Evolutionary conservation across 441 rosid species (phyloP).

Genomic region (Corymbia calophylla): DNA sequence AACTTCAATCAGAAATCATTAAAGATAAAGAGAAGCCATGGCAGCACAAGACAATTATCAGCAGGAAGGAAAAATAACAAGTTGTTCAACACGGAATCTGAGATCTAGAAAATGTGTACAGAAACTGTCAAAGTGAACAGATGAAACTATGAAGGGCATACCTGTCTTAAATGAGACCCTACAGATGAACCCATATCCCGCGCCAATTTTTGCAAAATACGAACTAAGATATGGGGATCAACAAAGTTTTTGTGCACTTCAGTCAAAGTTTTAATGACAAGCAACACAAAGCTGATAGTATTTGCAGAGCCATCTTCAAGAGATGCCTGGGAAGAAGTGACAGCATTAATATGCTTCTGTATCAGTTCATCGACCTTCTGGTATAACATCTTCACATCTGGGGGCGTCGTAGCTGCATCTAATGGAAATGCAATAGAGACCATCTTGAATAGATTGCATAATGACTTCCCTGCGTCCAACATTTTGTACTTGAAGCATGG

Average conservation of each 20-base stretch:
- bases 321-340: slow-evolving; percentile 53
- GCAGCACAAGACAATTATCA: background rate
- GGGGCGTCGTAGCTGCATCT: slow-evolving; percentile 56
- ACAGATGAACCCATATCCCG: slow-evolving; percentile 86
- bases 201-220: slow-evolving; percentile 79
- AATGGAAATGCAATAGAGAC: slow-evolving; percentile 82
- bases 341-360: slow-evolving; percentile 66
- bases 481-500: slow-evolving; percentile 92
- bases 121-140: background rate
- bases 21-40: background rate
- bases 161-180: slow-evolving; percentile 84
- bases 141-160: slow-evolving; percentile 20
- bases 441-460: slow-evolving; percentile 95
- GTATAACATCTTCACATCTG: slow-evolving; percentile 67
- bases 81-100: background rate
- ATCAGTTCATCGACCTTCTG: slow-evolving; percentile 86
- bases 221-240: slow-evolving; percentile 71
- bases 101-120: background rate
- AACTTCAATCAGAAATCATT: background rate
- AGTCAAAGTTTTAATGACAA: slow-evolving; percentile 75
- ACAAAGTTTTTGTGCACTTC: slow-evolving; percentile 72
- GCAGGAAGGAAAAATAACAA: background rate
- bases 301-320: slow-evolving; percentile 70
- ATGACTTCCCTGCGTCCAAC: slow-evolving; percentile 91
- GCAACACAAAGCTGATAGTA: slow-evolving; percentile 83